Evolutionary conservation across 2,329 filamentous ascomycete species (phyloP), one percentile per base, ranked within the genome.

Genomic region (Didymella pomorum): DNA sequence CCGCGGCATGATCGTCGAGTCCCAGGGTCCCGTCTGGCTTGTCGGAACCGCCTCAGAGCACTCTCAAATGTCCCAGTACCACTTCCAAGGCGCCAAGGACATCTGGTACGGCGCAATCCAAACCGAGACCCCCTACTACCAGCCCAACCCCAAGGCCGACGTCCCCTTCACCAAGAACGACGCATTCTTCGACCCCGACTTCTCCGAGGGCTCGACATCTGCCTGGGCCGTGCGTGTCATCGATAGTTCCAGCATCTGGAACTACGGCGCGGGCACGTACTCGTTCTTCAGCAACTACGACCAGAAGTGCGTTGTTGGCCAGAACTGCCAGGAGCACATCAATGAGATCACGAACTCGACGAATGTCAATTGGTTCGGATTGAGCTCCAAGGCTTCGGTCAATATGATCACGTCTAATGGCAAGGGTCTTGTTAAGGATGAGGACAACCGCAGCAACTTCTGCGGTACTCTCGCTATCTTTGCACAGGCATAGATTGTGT

Each of bases 1-100:
- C 46, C 91, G 93, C 62, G 93, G 92, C 69, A 85, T 96, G 65
- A 83, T 89, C 33, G 86, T 97, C 67, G 91, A 96, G 79, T 91
- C 83, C 47, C 82, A 89, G 72, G 89, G 89, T 7, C 87, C 89
- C 8, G 87, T 89, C 51, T 96, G 93, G 93, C 79, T 95, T 21
- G 86, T 84, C 47, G 89, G 87, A 9, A 88, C 87, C 0, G 81
- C 85, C 0, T 84, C 84, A 0, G 89, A 92, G 76, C 89, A 91
- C 74, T 83, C 83, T 47, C 81, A 84, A 1, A 76, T 89, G n/a
- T 92, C 91, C 80, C 87, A 91, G 72, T 91, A 91, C 73, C 86
- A 90, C 66, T 78, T 91, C 50, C 77, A 80, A 64, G 79, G 81
- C 48, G 87, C 88, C 4, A 79, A 81, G 44, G 83, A 90, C 67